A percentile compares a stretch with the other conserved stretches of the same genome.
Conservation (phyloP, 2,329 filamentous ascomycete species). For the Fusarium sp. region DNA sequence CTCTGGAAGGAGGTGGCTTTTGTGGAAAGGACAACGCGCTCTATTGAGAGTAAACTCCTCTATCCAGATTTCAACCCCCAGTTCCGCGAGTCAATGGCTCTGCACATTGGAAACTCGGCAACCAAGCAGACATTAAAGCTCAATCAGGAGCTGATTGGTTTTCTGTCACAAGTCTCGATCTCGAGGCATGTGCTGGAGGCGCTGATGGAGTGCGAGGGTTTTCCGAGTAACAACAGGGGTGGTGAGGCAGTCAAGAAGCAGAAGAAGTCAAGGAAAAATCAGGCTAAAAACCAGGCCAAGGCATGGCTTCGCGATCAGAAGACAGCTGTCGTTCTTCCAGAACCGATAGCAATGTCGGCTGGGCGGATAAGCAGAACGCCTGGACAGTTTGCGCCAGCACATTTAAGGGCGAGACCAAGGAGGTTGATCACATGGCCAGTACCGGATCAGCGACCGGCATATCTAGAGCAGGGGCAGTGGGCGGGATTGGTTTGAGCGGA, state of each 20-base stretch:
- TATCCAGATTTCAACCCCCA: conserved; percentile 43
- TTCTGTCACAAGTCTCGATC: conserved; percentile 16
- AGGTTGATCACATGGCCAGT: conserved; percentile 35
- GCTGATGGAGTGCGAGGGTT: conserved; percentile 23
- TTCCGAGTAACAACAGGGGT: conserved; percentile 2
- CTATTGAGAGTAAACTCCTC: conserved; percentile 52
- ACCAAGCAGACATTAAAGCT: conserved; percentile 37
- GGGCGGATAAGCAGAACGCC: conserved; percentile 19
- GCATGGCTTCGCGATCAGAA: conserved; percentile 1
- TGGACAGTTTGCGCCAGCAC: conserved; percentile 11
- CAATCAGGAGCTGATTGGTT: conserved; percentile 33
- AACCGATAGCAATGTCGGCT: conserved; percentile 6
- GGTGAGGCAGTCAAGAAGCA: background rate
- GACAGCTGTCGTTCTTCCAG: background rate
- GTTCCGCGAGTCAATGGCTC: conserved; percentile 48
- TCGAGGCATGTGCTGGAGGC: conserved; percentile 7
- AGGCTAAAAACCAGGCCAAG: background rate
- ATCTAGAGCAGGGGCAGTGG: conserved; percentile 23
- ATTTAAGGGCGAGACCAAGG: conserved; percentile 17
- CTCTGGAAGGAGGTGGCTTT: conserved; percentile 48
- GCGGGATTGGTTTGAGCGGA: conserved; percentile 5
- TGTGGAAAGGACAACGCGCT: conserved; percentile 44
- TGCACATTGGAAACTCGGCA: conserved; percentile 42
- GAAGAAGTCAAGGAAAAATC: background rate
- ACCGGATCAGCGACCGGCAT: conserved; percentile 24